Conservation (phyloP, 2,329 filamentous ascomycete species). For the Xylariaceae sp. region DNA sequence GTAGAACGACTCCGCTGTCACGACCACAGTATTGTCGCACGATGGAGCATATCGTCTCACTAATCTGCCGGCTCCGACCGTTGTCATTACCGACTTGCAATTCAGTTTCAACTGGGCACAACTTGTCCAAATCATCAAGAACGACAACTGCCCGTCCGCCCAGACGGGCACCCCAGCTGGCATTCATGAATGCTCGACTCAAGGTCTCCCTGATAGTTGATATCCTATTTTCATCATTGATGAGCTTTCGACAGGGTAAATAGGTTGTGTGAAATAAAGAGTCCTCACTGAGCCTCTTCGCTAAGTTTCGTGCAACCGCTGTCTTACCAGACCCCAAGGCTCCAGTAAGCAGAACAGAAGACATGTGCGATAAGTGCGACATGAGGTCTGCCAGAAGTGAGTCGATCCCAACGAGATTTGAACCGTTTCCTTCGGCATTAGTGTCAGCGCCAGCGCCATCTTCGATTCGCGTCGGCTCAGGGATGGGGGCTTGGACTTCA, state of each 20-base stretch:
- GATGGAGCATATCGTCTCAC: slow-evolving; percentile 79
- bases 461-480: slow-evolving; percentile 55
- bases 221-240: slow-evolving; percentile 86
- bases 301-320: slow-evolving; percentile 70
- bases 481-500: slow-evolving; percentile 71
- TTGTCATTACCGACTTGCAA: slow-evolving; percentile 92
- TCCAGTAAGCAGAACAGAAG: slow-evolving; percentile 85
- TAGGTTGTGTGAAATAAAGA: slow-evolving; percentile 79
- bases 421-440: slow-evolving; percentile 45
- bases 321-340: slow-evolving; percentile 90
- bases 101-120: slow-evolving; percentile 92
- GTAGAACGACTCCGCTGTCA: slow-evolving; percentile 75
- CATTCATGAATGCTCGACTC: slow-evolving; percentile 77
- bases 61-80: slow-evolving; percentile 84
- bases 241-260: slow-evolving; percentile 79
- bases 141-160: slow-evolving; percentile 82
- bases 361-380: slow-evolving; percentile 75
- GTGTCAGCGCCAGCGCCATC: slow-evolving; percentile 47
- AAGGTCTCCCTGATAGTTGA: slow-evolving; percentile 89
- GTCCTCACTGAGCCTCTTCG: slow-evolving; percentile 66
- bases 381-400: slow-evolving; percentile 66
- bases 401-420: slow-evolving; percentile 80
- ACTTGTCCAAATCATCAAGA: slow-evolving; percentile 86
- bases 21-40: slow-evolving; percentile 79
- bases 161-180: slow-evolving; percentile 84